phyloP scores from a whole-genome alignment of 164 flowering plant species.

The Pachysandra terminalis region DNA sequence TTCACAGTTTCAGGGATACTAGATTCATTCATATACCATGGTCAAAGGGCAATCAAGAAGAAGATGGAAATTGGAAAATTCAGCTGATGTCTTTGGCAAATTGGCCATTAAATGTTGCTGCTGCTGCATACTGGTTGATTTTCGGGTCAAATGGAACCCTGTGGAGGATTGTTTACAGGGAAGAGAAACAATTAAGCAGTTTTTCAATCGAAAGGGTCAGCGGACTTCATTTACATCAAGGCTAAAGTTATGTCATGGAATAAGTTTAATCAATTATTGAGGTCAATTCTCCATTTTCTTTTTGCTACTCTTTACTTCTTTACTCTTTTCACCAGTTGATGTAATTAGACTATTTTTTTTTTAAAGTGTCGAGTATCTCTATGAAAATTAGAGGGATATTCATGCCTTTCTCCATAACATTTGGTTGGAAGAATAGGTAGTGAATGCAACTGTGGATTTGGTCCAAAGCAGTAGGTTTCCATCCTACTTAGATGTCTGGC shows the following conservation, averaged over 20 bases:
- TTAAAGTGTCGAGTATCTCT: not conserved
- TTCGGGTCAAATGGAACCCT: conserved; percentile 6
- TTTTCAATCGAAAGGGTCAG: not conserved
- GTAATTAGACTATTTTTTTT: not conserved
- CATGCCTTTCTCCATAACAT: not conserved
- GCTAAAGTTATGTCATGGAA: not conserved
- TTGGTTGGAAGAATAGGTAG: not conserved
- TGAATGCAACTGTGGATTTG: too few relatives aligned
- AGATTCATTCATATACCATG: conserved; percentile 82
- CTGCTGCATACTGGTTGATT: conserved; percentile 9
- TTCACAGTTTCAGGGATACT: conserved; percentile 82
- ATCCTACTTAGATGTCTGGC: too few relatives aligned
- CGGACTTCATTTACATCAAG: not conserved
- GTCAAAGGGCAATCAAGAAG: conserved; percentile 79
- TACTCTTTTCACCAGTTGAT: not conserved
- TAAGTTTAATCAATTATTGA: not conserved
- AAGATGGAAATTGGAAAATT: conserved; percentile 84
- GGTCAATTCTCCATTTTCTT: not conserved
- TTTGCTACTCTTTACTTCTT: not conserved
- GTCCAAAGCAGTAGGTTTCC: too few relatives aligned
- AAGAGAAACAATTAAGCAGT: not conserved
- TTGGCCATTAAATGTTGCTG: not conserved
- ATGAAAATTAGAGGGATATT: conserved; percentile 1
- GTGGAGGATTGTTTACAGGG: not conserved
- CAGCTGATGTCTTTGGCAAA: conserved; percentile 28